A percentile compares a stretch with the other conserved stretches of the same genome.
Evolutionary conservation across 768 basidiomycete species (phyloP).

Genomic region (Auricularia auricula-judae): DNA sequence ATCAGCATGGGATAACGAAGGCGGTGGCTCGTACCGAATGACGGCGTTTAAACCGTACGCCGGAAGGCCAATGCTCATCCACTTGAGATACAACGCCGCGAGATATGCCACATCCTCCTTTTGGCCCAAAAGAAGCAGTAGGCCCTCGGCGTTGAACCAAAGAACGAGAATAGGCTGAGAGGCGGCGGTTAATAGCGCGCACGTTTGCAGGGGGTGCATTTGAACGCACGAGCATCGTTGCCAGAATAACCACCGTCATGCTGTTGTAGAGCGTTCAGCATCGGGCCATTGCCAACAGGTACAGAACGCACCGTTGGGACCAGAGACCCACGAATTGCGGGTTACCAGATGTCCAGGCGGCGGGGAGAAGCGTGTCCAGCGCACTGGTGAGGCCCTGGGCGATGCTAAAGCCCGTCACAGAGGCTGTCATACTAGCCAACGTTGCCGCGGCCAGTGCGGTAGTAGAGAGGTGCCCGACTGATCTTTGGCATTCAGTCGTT

Average conservation of each 20-base stretch:
- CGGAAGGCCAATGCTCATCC: constrained; percentile 68
- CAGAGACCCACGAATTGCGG: constrained; percentile 83
- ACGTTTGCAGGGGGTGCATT: background rate
- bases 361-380: constrained; percentile 87
- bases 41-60: constrained; percentile 52
- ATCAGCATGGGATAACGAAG: background rate
- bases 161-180: constrained; percentile 43
- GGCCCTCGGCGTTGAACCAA: constrained; percentile 75
- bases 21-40: constrained; percentile 27
- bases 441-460: constrained; percentile 78
- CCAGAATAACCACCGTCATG: background rate
- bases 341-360: constrained; percentile 85
- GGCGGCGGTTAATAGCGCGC: background rate
- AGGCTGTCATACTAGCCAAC: constrained; percentile 31
- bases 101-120: constrained; percentile 73
- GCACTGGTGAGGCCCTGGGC: constrained; percentile 78
- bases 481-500: constrained; percentile 23
- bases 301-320: constrained; percentile 67
- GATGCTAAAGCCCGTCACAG: constrained; percentile 63
- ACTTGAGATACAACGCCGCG: constrained; percentile 69
- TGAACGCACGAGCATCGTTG: background rate
- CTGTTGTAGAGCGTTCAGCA: background rate
- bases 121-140: constrained; percentile 67
- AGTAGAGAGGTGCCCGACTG: constrained; percentile 86
- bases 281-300: background rate